Conservation (phyloP, 805 yeast genomes). For the Starmerella asiatica region DNA sequence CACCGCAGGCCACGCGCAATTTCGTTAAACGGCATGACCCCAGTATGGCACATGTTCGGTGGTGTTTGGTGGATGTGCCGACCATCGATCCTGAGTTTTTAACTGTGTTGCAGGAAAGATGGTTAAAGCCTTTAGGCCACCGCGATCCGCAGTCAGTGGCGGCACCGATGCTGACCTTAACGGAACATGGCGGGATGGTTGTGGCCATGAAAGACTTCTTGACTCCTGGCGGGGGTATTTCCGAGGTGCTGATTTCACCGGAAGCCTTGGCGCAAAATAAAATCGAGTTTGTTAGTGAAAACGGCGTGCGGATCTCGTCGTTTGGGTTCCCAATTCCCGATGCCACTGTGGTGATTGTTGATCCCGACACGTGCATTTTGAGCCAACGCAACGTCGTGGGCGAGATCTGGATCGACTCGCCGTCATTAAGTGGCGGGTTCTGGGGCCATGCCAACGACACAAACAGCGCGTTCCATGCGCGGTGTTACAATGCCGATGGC, state of each 20-base stretch:
- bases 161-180: conserved; percentile 75
- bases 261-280: conserved; percentile 59
- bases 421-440: conserved; percentile 79
- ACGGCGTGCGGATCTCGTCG: conserved; percentile 50
- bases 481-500: conserved; percentile 61
- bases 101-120: conserved; percentile 75
- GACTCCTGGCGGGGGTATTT: conserved; percentile 32
- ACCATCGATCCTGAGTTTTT: conserved; percentile 89
- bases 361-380: conserved; percentile 74
- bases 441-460: conserved; percentile 62
- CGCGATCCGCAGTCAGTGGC: conserved; percentile 58
- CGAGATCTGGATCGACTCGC: conserved; percentile 95
- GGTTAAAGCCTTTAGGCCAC: conserved; percentile 85
- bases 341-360: conserved; percentile 83
- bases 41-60: conserved; percentile 64
- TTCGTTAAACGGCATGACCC: conserved; percentile 62
- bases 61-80: conserved; percentile 81
- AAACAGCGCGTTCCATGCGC: conserved; percentile 65
- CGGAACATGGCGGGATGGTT: conserved; percentile 94
- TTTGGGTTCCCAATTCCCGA: conserved; percentile 94
- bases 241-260: conserved; percentile 55
- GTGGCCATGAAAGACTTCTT: conserved; percentile 86
- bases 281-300: conserved; percentile 46
- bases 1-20: conserved; percentile 72
- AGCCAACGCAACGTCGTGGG: conserved; percentile 74